Percentiles rank a stretch among this genome's conserved stretches.
Evolutionary conservation across 495 filamentous ascomycete genomes (phyloP).

Genomic region (Corynascus novoguineensis): DNA sequence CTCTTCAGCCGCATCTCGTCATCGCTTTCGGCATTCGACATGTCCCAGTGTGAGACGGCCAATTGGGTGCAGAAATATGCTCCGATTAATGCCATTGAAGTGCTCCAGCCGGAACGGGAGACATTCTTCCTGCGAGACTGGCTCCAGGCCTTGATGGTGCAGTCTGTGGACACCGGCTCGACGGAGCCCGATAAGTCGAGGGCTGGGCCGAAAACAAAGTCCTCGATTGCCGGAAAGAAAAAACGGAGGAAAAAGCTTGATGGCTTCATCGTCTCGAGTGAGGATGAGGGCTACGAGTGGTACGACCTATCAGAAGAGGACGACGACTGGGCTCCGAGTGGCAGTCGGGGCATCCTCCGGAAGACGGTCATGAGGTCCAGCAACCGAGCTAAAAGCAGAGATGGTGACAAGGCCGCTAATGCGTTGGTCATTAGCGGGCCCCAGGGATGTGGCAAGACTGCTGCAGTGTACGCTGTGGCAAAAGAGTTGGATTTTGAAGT

Average conservation of each 20-base stretch:
- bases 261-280: constrained; percentile 80
- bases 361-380: constrained; percentile 62
- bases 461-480: constrained; percentile 87
- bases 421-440: constrained; percentile 84
- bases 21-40: constrained; percentile 74
- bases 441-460: constrained; percentile 87
- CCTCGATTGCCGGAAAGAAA: constrained; percentile 52
- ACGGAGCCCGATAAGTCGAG: constrained; percentile 44
- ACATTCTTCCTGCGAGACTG: constrained; percentile 70
- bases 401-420: constrained; percentile 43
- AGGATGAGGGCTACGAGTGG: constrained; percentile 73
- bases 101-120: constrained; percentile 73
- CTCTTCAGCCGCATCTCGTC: constrained; percentile 55
- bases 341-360: constrained; percentile 35
- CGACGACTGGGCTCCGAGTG: constrained; percentile 44
- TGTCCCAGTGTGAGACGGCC: constrained; percentile 61
- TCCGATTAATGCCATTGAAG: constrained; percentile 60
- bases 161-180: constrained; percentile 63
- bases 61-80: constrained; percentile 87
- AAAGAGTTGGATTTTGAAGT: constrained; percentile 92
- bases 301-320: constrained; percentile 65
- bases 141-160: constrained; percentile 70
- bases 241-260: constrained; percentile 69
- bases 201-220: constrained; percentile 34
- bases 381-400: constrained; percentile 44